Base-by-base conservation (phyloP, 2,329 filamentous ascomycete species). In the Fusarium brevicatenulatum region DNA sequence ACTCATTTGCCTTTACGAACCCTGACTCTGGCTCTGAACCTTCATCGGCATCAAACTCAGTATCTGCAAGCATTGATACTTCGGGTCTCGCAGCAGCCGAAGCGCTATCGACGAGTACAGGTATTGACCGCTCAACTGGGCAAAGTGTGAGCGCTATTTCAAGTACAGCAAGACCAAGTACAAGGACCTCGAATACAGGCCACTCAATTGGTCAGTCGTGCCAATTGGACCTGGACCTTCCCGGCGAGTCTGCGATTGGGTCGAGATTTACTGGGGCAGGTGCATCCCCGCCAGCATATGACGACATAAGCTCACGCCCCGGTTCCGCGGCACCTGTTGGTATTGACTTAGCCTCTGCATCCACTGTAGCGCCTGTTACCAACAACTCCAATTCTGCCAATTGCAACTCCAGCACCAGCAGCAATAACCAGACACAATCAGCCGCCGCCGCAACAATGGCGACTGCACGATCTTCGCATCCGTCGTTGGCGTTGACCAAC, bases 251-350 rank as follows among this genome's bases (percentile, higher is more conserved):
- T 57, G 43, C 66, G 32, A 70, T 66, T 74, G 73, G 72, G 59
- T 39, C 56, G 59, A 68, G 55, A 56, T 64, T 68, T 63, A 77
- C 73, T 66, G 70, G 57, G 72, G 70, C 68, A 73, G 56, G 63
- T 37, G 63, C 68, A 66, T 71, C 50, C 66, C 77, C 79, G 63
- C 78, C 79, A 72, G 67, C 78, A 39, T 79, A 79, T 80, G 79
- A 80, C 79, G 79, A 79, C 73, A 78, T 72, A 50, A 54, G 37
- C 55, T 54, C 40, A 52, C 63, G 44, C 57, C 63, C 76, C 61
- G 70, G 70, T 39, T 73, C 74, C 49, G 57, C 76, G 54, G 68
- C 76, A 76, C 71, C 72, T 69, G 34, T 40, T 54, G 28, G 54
- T 28, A 32, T 36, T 47, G 73, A 77, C 75, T 75, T 78, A 70